Evolutionary conservation across 2,329 filamentous ascomycete genomes (phyloP).

Genomic region (Lithohypha guttulata): DNA sequence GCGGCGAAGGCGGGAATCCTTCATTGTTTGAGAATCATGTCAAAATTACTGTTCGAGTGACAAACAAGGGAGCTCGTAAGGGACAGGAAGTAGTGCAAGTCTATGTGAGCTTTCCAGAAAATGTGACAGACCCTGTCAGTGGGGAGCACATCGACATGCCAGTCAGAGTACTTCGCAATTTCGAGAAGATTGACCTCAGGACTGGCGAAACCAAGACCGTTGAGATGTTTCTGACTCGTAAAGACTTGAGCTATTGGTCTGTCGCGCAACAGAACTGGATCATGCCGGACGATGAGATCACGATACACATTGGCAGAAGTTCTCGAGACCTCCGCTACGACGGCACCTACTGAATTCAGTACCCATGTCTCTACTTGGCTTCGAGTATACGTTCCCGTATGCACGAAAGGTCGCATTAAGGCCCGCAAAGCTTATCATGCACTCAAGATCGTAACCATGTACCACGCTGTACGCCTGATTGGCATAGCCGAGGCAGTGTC

Average conservation of each 20-base stretch:
- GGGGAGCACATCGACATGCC: constrained; percentile 53
- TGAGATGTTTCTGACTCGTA: constrained; percentile 50
- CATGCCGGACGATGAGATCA: constrained; percentile 36
- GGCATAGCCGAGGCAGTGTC: no score
- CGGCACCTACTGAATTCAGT: constrained; percentile 2
- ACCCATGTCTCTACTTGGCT: no score
- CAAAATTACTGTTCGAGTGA: constrained; percentile 15
- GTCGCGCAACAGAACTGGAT: constrained; percentile 58
- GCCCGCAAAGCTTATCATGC: no score
- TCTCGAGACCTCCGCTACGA: constrained; percentile 22
- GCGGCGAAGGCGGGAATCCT: constrained; percentile 58
- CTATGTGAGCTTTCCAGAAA: constrained; percentile 26
- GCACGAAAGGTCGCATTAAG: no score
- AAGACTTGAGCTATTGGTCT: constrained; percentile 67
- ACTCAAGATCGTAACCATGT: no score
- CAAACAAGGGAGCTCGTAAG: constrained; percentile 18
- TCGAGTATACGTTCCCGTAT: no score
- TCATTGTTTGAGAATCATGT: constrained; percentile 51
- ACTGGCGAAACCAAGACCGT: constrained; percentile 45
- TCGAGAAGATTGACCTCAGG: constrained; percentile 55
- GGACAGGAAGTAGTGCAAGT: constrained; percentile 22
- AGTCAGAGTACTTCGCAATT: constrained; percentile 56
- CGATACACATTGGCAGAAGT: constrained; percentile 22
- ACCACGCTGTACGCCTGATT: no score
- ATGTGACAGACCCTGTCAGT: constrained; percentile 32